Percentiles rank a stretch among this genome's conserved stretches.
Conservation (phyloP, 805 yeast genomes). For the Maudiozyma pseudohumilis region DNA sequence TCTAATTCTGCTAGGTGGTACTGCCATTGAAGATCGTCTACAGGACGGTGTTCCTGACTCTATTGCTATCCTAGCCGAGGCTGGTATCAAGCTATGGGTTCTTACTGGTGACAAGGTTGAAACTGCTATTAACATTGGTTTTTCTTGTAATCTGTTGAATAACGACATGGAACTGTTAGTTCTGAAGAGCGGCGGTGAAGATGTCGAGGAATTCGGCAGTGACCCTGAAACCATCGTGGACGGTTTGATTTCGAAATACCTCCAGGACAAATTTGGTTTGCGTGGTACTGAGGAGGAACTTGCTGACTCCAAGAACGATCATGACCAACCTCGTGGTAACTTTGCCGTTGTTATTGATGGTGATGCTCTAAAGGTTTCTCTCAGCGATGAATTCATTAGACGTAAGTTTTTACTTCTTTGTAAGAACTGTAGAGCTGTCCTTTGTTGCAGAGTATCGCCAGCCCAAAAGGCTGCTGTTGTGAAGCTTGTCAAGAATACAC, state of each 20-base stretch:
- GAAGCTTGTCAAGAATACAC: constrained; percentile 58
- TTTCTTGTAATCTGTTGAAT: constrained; percentile 68
- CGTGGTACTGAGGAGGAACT: constrained; percentile 51
- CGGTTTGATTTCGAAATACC: constrained; percentile 41
- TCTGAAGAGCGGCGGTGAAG: constrained; percentile 41
- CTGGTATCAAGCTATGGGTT: constrained; percentile 81
- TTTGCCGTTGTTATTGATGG: constrained; percentile 73
- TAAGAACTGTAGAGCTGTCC: constrained; percentile 71
- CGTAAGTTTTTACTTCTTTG: constrained; percentile 60
- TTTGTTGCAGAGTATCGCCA: constrained; percentile 84
- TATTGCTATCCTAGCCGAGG: constrained; percentile 55
- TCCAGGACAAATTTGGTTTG: constrained; percentile 47
- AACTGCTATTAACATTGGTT: constrained; percentile 81
- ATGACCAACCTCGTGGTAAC: constrained; percentile 57
- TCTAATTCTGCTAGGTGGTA: constrained; percentile 62
- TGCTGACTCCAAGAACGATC: constrained; percentile 42
- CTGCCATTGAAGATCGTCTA: constrained; percentile 77
- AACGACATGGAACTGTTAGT: constrained; percentile 69
- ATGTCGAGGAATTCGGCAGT: constrained; percentile 36
- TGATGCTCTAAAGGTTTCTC: constrained; percentile 54
- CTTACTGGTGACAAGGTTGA: constrained; percentile 85
- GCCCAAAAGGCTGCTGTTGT: constrained; percentile 83
- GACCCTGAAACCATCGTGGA: constrained; percentile 36
- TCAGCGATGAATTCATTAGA: constrained; percentile 34
- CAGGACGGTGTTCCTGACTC: constrained; percentile 86